phyloP scores from a whole-genome alignment of 1,284 basidiomycete species.

The Ganoderma lucidum region DNA sequence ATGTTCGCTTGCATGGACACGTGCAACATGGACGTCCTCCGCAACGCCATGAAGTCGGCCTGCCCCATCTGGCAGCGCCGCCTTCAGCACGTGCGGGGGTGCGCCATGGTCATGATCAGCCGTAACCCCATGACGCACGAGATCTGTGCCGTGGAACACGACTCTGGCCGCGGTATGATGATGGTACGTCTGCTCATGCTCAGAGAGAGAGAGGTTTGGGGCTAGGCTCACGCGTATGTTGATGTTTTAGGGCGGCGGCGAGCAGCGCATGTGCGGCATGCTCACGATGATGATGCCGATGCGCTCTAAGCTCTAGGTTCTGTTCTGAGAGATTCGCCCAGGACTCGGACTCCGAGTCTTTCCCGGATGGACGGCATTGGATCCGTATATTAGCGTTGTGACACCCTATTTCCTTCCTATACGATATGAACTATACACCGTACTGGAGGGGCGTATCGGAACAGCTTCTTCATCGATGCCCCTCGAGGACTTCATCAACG shows the following conservation, averaged over 20 bases:
- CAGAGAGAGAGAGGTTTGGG: background rate
- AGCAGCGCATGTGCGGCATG: background rate
- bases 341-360: background rate
- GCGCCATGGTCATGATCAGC: background rate
- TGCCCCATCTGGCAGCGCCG: background rate
- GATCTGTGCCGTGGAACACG: background rate
- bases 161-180: background rate
- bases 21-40: background rate
- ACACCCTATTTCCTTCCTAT: background rate
- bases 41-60: background rate
- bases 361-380: background rate
- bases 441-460: too few relatives aligned
- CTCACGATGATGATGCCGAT: background rate
- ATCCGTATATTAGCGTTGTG: background rate
- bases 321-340: background rate
- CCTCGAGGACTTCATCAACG: too few relatives aligned
- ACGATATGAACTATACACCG: background rate
- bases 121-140: background rate
- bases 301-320: background rate
- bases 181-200: background rate
- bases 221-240: background rate
- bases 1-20: background rate
- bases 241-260: background rate
- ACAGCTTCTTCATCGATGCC: too few relatives aligned
- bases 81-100: background rate